phyloP scores from a whole-genome alignment of 2,329 filamentous ascomycete species.

The Nigrospora sphaerica region DNA sequence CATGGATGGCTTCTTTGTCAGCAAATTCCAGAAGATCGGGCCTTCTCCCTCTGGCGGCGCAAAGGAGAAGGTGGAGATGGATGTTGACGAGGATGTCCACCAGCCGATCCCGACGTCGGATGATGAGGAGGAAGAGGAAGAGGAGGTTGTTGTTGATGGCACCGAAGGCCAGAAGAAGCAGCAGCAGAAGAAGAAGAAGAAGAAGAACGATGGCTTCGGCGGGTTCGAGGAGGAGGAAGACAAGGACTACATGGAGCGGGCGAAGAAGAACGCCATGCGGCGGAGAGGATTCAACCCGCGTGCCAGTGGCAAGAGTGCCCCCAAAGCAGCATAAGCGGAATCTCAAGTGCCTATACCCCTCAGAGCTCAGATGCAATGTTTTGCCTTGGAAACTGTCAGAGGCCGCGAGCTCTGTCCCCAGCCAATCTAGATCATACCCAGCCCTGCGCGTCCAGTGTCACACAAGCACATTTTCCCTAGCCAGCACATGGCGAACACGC shows the following conservation, averaged over 20 bases:
- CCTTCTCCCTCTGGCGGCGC: constrained; percentile 60
- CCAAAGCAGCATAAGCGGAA: no score
- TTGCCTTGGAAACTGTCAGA: no score
- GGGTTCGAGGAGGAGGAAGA: constrained; percentile 72
- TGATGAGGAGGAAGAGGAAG: not conserved
- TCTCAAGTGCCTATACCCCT: no score
- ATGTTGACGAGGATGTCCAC: not conserved
- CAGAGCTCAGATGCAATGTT: no score
- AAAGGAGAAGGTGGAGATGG: constrained; percentile 16
- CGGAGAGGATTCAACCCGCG: constrained; percentile 65
- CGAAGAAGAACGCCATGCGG: constrained; percentile 66
- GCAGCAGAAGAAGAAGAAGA: no score
- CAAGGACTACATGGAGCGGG: constrained; percentile 61
- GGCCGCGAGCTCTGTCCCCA: no score
- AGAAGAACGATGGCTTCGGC: constrained; percentile 49
- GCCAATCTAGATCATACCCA: no score
- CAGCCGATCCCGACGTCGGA: no score
- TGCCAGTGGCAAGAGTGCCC: not conserved
- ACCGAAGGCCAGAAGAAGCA: constrained; percentile 39
- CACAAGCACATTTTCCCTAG: no score
- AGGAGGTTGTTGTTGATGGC: constrained; percentile 55
- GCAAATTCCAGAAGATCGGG: constrained; percentile 90
- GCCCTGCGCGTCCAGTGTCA: no score
- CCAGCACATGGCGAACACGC: no score
- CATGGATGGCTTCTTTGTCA: constrained; percentile 97